These are phyloP conservation scores for Chlamydomonas eustigma DNA, from an alignment of 139 green algal species.

Conservation along the genomic window DNA sequence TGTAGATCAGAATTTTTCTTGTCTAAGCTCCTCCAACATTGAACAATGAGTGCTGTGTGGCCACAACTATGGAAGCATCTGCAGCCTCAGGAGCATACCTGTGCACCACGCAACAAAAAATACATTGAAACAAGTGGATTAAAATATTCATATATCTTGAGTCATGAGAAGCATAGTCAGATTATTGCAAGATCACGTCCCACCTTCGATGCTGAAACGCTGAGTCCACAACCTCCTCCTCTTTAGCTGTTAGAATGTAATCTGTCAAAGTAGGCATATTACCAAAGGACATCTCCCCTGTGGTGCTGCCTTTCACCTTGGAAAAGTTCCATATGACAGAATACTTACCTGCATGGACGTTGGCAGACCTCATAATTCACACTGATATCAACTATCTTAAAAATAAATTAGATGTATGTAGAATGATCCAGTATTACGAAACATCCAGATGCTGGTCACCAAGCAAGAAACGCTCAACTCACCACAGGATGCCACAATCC, in stretches of 20 bases:
- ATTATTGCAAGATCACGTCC: not conserved
- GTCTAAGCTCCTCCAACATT: constrained; percentile 17
- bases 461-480: no score
- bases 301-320: constrained; percentile 22
- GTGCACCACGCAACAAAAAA: not conserved
- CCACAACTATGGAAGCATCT: constrained; percentile 37
- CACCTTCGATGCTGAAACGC: constrained; percentile 73
- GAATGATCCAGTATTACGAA: no score
- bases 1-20: no score
- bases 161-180: not conserved
- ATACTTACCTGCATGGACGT: constrained; percentile 37
- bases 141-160: not conserved
- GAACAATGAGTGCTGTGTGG: constrained; percentile 51
- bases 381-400: no score
- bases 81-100: constrained; percentile 20
- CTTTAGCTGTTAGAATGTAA: constrained; percentile 76
- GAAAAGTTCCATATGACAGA: constrained; percentile 85
- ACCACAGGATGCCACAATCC: constrained; percentile 75
- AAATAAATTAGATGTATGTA: no score
- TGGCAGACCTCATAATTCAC: no score
- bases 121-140: not conserved
- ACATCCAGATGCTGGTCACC: no score
- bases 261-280: constrained; percentile 76
- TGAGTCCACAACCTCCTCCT: constrained; percentile 74
- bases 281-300: constrained; percentile 47